Percentiles rank a stretch among this genome's conserved stretches.
phyloP scores from a whole-genome alignment of 108 stramenopile species.

The Pseudonitzschia pungens region DNA sequence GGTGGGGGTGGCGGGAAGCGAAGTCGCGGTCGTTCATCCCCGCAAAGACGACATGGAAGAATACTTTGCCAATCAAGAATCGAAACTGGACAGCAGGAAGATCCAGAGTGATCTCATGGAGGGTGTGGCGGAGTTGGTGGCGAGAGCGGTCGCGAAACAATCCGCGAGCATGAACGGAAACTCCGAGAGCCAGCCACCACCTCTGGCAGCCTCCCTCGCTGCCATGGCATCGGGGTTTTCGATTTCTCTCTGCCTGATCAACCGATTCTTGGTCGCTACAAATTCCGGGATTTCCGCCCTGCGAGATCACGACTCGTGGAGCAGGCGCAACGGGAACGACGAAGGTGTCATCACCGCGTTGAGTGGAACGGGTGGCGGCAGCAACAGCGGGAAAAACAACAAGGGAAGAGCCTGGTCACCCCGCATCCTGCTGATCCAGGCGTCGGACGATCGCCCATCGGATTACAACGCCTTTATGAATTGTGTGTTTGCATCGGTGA shows the following conservation, averaged over 20 bases:
- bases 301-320: slow-evolving; percentile 32
- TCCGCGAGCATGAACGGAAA: slow-evolving; percentile 7
- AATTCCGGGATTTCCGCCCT: slow-evolving; percentile 68
- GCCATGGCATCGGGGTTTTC: slow-evolving; percentile 79
- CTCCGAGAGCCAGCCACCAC: slow-evolving; percentile 13
- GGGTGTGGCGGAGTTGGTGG: slow-evolving; percentile 72
- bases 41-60: slow-evolving; percentile 61
- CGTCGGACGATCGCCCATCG: slow-evolving; percentile 75
- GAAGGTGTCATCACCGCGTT: slow-evolving; percentile 73
- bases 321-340: slow-evolving; percentile 54
- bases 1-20: slow-evolving; percentile 71
- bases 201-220: slow-evolving; percentile 34
- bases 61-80: slow-evolving; percentile 52
- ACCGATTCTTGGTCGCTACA: slow-evolving; percentile 79
- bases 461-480: slow-evolving; percentile 93
- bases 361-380: slow-evolving; percentile 23
- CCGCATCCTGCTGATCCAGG: slow-evolving; percentile 76
- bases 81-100: slow-evolving; percentile 52
- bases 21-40: slow-evolving; percentile 69
- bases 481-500: slow-evolving; percentile 80
- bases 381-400: slow-evolving; percentile 28
- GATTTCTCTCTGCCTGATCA: slow-evolving; percentile 65
- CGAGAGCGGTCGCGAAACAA: slow-evolving; percentile 41
- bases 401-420: slow-evolving; percentile 57
- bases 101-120: slow-evolving; percentile 53